Evolutionary conservation across 2,329 filamentous ascomycete species (phyloP), one percentile per base, ranked within the genome.

Genomic region (Alternaria triticimaculans): DNA sequence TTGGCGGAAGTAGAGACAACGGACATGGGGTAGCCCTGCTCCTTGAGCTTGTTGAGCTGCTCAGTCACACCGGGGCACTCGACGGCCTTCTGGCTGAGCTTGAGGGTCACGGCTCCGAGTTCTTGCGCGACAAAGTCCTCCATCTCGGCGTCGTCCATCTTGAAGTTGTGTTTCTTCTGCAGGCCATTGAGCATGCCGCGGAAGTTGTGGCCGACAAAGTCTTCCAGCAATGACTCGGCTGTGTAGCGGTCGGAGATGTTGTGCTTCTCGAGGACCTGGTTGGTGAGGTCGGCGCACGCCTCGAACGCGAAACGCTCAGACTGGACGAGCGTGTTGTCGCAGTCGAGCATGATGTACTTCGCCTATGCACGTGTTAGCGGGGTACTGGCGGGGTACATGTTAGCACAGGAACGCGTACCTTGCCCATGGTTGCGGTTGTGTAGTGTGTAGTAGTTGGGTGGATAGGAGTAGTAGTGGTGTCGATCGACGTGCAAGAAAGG

Each of bases 191-290:
- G 90, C 92, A 97, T 97, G 82, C 93, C 92, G 72, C 93, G 92
- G 87, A 97, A 97, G 87, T 96, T 97, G 80, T 96, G 91, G 74
- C 94, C 94, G 72, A 97, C 93, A 76, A 96, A 97, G 83, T 97
- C 92, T 72, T 86, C 84, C 82, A 97, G 92, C 68, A 97, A 89
- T 64, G 89, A 86, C 51, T 90, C 87, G 76, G 91, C 91, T 5
- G 92, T 94, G 85, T 96, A 97, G 78, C 87, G 88, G 72, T 88
- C 85, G 25, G 85, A 76, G 74, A 93, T 84, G 73, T 85, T 83
- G 76, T 90, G 86, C 76, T 87, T 86, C 72, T 86, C 85, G 79
- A 95, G 89, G 80, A 97, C 92, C 81, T 93, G 86, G 83, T 97
- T 97, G 85, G 93, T 91, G 69, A 97, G 89, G 64, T 92, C 91